phyloP scores from a whole-genome alignment of 768 basidiomycete species.

The Xerocomellus amylosporus region DNA sequence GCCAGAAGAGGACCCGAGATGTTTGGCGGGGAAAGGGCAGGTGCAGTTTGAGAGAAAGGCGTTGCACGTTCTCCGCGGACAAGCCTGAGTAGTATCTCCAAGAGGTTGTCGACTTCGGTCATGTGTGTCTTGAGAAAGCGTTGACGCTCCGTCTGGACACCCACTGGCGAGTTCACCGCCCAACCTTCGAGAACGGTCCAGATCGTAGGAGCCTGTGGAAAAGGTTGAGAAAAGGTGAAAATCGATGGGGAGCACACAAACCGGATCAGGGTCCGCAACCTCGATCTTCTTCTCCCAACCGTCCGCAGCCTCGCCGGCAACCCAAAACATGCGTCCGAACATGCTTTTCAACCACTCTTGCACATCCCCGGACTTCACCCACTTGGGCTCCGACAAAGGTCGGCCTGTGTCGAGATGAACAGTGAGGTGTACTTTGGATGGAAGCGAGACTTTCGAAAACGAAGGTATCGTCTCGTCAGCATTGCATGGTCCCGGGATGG shows the following conservation, averaged over 20 bases:
- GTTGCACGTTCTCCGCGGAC: slow-evolving; percentile 85
- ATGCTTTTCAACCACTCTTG: slow-evolving; percentile 91
- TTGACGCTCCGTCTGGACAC: slow-evolving; percentile 70
- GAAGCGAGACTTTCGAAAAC: slow-evolving; percentile 53
- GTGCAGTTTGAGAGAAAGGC: slow-evolving; percentile 61
- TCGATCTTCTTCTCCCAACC: slow-evolving; percentile 95
- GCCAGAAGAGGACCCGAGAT: slow-evolving; percentile 68
- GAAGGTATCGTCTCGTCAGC: slow-evolving; percentile 70
- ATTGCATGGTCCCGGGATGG: slow-evolving; percentile 39
- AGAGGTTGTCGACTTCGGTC: slow-evolving; percentile 79
- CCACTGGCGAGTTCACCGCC: slow-evolving; percentile 81
- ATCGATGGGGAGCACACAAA: slow-evolving; percentile 41
- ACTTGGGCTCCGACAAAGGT: slow-evolving; percentile 92
- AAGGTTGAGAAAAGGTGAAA: background rate
- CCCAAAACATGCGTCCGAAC: slow-evolving; percentile 87
- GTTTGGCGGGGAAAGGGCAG: slow-evolving; percentile 58
- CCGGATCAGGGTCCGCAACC: slow-evolving; percentile 92
- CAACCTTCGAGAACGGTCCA: slow-evolving; percentile 88
- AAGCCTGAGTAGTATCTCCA: slow-evolving; percentile 90
- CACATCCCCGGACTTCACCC: slow-evolving; percentile 93
- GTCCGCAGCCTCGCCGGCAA: slow-evolving; percentile 75
- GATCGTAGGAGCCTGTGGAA: slow-evolving; percentile 79
- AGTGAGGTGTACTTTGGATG: slow-evolving; percentile 58
- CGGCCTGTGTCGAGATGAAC: slow-evolving; percentile 83
- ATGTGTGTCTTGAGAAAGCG: slow-evolving; percentile 89